Percentiles rank a stretch among this genome's conserved stretches.
These are phyloP conservation scores for Gamsiella multidivaricata DNA, from an alignment of 192 early-diverging fungal genomes.

Conservation along the genomic window DNA sequence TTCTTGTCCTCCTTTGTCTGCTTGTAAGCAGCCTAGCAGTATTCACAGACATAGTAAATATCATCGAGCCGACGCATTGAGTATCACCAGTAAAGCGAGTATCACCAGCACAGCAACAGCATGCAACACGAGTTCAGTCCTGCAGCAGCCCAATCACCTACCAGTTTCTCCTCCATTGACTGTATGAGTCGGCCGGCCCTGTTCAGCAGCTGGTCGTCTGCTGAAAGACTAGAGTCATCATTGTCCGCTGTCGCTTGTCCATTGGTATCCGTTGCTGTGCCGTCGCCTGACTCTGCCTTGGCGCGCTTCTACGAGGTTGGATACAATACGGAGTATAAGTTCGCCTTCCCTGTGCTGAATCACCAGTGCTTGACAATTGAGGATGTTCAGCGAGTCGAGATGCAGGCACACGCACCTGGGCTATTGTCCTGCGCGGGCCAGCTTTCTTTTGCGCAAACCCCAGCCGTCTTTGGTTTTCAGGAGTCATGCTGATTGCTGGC, in stretches of 20 bases:
- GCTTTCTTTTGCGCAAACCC: conserved; percentile 30
- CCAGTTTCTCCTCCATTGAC: conserved; percentile 49
- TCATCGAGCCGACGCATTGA: too few relatives aligned
- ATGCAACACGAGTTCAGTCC: too few relatives aligned
- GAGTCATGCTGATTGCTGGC: background rate
- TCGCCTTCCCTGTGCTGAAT: too few relatives aligned
- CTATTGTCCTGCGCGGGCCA: conserved; percentile 4
- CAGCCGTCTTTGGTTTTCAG: conserved; percentile 25
- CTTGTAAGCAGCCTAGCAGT: conserved; percentile 15
- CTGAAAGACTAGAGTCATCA: background rate
- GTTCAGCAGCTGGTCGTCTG: conserved; percentile 10
- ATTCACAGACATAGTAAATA: too few relatives aligned
- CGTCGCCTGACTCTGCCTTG: conserved; percentile 1
- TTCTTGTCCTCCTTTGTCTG: conserved; percentile 23
- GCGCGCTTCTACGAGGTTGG: background rate
- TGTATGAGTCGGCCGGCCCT: conserved; percentile 1
- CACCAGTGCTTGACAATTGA: too few relatives aligned
- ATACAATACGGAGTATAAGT: too few relatives aligned
- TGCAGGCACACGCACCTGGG: background rate
- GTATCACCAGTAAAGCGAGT: too few relatives aligned
- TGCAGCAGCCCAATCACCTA: too few relatives aligned
- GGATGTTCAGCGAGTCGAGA: background rate
- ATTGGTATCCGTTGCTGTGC: background rate
- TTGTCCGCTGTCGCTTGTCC: background rate
- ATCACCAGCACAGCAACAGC: too few relatives aligned